These are phyloP conservation scores for Chrysophaeum taylorii DNA, from an alignment of 352 stramenopile genomes.

Conservation along the genomic window DNA sequence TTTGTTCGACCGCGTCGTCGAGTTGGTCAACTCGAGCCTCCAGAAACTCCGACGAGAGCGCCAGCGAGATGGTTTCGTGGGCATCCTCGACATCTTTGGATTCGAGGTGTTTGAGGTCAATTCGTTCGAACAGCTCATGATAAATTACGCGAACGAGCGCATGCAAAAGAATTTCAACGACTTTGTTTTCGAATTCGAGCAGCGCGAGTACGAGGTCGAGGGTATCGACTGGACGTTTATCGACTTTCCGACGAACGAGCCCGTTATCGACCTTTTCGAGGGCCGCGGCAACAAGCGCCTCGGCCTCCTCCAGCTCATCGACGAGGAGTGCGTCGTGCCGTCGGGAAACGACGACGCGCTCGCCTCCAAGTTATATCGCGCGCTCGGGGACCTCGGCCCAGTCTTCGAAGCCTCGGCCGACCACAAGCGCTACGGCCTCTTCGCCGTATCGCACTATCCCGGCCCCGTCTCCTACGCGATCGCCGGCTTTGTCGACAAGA, in stretches of 20 bases:
- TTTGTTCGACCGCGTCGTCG: constrained; percentile 88
- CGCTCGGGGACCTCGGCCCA: not conserved
- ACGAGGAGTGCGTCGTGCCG: constrained; percentile 21
- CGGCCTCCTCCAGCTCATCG: constrained; percentile 28
- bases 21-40: constrained; percentile 67
- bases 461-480: constrained; percentile 56
- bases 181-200: constrained; percentile 50
- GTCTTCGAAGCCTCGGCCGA: not conserved
- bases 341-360: not conserved
- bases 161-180: constrained; percentile 30
- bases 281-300: constrained; percentile 37
- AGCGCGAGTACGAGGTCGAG: constrained; percentile 27
- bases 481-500: constrained; percentile 58
- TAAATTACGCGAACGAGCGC: constrained; percentile 58
- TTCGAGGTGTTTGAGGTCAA: constrained; percentile 66
- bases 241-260: constrained; percentile 28
- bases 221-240: constrained; percentile 27
- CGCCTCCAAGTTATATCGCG: not conserved
- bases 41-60: constrained; percentile 5
- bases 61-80: constrained; percentile 37
- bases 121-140: constrained; percentile 63
- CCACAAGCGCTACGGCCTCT: constrained; percentile 18
- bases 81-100: constrained; percentile 67
- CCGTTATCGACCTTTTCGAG: constrained; percentile 30
- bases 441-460: constrained; percentile 58